Percentiles rank a stretch among this genome's conserved stretches.
Evolutionary conservation across 2,329 filamentous ascomycete genomes (phyloP).

Genomic region (Decorospora gaudefroyi): DNA sequence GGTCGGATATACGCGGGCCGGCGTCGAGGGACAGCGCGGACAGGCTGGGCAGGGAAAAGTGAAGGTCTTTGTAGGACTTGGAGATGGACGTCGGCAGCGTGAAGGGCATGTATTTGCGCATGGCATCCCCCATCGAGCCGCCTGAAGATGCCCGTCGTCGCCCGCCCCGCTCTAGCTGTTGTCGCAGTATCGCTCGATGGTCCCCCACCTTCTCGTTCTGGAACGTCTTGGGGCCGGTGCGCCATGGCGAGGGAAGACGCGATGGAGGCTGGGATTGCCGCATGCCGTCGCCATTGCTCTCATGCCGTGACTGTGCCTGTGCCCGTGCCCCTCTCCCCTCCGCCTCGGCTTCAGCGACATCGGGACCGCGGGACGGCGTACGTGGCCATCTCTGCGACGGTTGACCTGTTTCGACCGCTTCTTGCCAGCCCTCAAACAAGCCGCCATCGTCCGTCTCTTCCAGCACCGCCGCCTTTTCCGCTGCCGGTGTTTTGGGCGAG

Average conservation of each 20-base stretch:
- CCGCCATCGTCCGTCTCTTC: slow-evolving; percentile 52
- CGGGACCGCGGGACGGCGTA: too few species aligned
- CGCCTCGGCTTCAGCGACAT: too few species aligned
- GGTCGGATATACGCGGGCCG: slow-evolving; percentile 13
- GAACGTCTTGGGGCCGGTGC: slow-evolving; percentile 46
- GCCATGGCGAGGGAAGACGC: slow-evolving; percentile 54
- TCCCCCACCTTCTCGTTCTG: slow-evolving; percentile 39
- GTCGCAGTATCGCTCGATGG: slow-evolving; percentile 45
- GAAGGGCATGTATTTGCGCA: slow-evolving; percentile 46
- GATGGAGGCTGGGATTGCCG: slow-evolving; percentile 20
- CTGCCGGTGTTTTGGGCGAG: slow-evolving; percentile 61
- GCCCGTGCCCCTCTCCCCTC: too few species aligned
- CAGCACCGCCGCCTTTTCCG: slow-evolving; percentile 62
- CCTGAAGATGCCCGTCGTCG: slow-evolving; percentile 50
- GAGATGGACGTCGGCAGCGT: slow-evolving; percentile 44
- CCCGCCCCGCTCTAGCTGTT: slow-evolving; percentile 46
- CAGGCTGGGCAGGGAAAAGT: slow-evolving; percentile 45
- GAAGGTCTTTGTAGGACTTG: slow-evolving; percentile 44
- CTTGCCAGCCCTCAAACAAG: slow-evolving; percentile 54
- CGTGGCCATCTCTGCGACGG: too few species aligned
- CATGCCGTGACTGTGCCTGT: slow-evolving; percentile 6
- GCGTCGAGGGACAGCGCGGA: slow-evolving; percentile 37
- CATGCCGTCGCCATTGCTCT: slow-evolving; percentile 12
- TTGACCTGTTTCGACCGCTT: slow-evolving; percentile 18
- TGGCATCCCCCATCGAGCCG: slow-evolving; percentile 38